Base-by-base conservation (phyloP, 306 rosid species). In the Quercus bicolor region DNA sequence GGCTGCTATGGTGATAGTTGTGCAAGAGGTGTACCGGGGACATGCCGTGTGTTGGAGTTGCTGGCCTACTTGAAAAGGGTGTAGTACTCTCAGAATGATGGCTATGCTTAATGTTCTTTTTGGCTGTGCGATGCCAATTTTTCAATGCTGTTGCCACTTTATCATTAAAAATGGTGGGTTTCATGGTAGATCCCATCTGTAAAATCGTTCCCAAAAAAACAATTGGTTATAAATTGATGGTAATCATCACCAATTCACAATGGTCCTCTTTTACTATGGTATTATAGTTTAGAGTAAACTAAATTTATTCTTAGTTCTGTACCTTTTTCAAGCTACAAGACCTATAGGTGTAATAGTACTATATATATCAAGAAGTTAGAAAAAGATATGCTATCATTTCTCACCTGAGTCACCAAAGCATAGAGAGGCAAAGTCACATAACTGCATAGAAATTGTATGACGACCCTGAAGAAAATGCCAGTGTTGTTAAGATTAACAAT, bases 341-440 rank as follows among this genome's bases (percentile, higher is more conserved):
- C 45, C 45, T 37, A 37, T 7, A 7, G 11, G 45, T 37, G 45
- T 37, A 37, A 37, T 37, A 37, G 45, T 37, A 7, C 45, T 7
- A 7, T 1, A 18, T 56, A 56, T 20, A 19, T 57, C 2, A 57
- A 57, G 11, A 57, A 8, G 26, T 57, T 24, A 19, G 26, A 65
- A 80, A 54, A 79, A 54, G 5, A 13, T 48, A 37, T 43, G 8
- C 13, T 29, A 14, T 6, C 16, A 28, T 24, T 72, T 76, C 68
- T 86, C 23, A 92, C 98, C 91, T 92, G 98, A 56, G 97, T 94
- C 9, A 94, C 98, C 60, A 94, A 83, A 71, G 97, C 98, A 76
- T 94, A 94, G 65, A 92, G 95, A 61, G 98, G 98, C 70, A 94
- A 74, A 48, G 97, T 94, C 79, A 84, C 92, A 71, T 94, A 94